Evolutionary conservation across 306 rosid species (phyloP).

Genomic region (Hippophae tibetana): DNA sequence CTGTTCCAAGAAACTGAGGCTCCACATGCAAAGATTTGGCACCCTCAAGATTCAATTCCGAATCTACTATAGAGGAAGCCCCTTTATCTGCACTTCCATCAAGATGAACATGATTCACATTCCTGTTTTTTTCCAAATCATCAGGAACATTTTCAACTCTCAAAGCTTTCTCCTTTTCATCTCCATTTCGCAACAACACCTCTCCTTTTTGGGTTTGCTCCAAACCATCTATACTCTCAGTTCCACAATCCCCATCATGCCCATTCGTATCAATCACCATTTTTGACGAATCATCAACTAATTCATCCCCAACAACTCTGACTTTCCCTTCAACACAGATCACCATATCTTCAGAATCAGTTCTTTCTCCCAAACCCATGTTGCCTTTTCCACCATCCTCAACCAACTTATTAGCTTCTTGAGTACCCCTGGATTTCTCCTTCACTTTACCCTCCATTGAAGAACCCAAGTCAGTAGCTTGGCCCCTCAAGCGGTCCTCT

Average conservation of each 20-base stretch:
- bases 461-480: constrained; percentile 7
- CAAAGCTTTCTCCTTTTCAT: constrained; percentile 6
- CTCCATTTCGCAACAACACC: not conserved
- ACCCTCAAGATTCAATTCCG: constrained; percentile 4
- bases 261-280: constrained; percentile 4
- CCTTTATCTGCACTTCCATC: constrained; percentile 7
- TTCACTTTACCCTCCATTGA: constrained; percentile 6
- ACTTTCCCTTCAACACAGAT: constrained; percentile 11
- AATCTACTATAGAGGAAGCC: not conserved
- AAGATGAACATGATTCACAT: constrained; percentile 4
- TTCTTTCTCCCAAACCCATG: constrained; percentile 16
- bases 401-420: constrained; percentile 9
- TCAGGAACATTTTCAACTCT: constrained; percentile 10
- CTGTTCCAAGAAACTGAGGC: not conserved
- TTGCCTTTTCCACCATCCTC: constrained; percentile 9
- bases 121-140: not conserved
- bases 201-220: constrained; percentile 13
- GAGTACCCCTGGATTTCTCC: not conserved
- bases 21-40: constrained; percentile 13
- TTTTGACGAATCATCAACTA: constrained; percentile 7
- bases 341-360: constrained; percentile 9
- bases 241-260: constrained; percentile 6
- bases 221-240: constrained; percentile 5
- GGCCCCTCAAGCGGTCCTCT: not conserved
- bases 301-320: not conserved